Evolutionary conservation across 2,329 filamentous ascomycete genomes (phyloP), one percentile per base, ranked within the genome.

Genomic region (Trichoderma endophyticum): DNA sequence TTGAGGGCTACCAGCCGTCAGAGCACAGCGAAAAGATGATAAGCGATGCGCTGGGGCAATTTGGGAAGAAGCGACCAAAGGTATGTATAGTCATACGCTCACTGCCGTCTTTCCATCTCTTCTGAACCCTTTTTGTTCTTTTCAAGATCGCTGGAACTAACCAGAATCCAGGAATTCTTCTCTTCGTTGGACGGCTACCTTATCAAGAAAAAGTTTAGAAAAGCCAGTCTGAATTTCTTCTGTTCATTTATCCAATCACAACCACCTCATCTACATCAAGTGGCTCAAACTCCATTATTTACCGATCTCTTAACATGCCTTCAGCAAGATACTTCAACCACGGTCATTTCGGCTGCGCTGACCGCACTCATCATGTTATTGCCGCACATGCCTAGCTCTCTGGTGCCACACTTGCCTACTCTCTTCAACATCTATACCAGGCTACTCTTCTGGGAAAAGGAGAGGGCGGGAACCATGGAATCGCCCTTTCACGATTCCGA

Each of bases 391-490:
- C 93, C 93, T 1, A 91, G 88, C 75, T 91, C 91, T 3, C 82
- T 95, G 15, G 89, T 90, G 2, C 86, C 88, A 1, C 87, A 91
- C 77, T 84, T 96, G 6, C 90, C 92, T 34, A 88, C 89, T 24
- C 83, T 96, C 21, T 96, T 95, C 85, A 91, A 94, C 73, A 91
- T 96, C 67, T 96, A 96, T 79, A 92, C 91, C 70, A 86, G 93
- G 63, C 81, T 95, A 59, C 82, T 96, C 0, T 96, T 95, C 77
- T 96, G 93, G 92, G 91, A 94, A 75, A 82, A 84, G 63, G 86
- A 87, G 73, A 81, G 84, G 12, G 83, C 83, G 6, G 79, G 80
- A 12, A 76, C 80, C n/a, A 77, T 82, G 51, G 81, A 82, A 21
- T 78, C 80, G 14, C 75, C 79, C 8, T 78, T 82, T 43, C 82